Conservation (phyloP, 1,284 basidiomycete genomes). For the Cryptococcus sp. region DNA sequence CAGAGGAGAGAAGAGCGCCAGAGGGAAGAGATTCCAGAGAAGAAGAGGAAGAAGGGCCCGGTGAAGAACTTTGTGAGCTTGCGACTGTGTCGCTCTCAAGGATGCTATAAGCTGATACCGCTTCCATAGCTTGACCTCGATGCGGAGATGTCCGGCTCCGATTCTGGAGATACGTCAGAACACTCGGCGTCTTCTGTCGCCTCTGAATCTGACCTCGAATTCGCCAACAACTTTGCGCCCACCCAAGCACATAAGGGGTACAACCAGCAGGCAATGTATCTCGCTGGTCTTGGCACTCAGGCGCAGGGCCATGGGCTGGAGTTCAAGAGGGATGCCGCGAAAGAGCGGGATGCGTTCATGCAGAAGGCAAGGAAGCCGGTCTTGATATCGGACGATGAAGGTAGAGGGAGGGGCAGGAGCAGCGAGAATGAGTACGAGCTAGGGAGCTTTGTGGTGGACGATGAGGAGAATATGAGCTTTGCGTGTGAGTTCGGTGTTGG, state of each 20-base stretch:
- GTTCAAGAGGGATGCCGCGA: constrained; percentile 24
- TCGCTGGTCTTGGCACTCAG: constrained; percentile 45
- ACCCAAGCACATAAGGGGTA: constrained; percentile 53
- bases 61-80: constrained; percentile 22
- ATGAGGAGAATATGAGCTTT: constrained; percentile 36
- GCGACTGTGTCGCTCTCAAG: neutral
- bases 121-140: constrained; percentile 35
- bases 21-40: constrained; percentile 1
- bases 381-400: constrained; percentile 41
- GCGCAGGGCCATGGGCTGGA: constrained; percentile 31
- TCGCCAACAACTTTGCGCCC: constrained; percentile 50
- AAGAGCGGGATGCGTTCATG: constrained; percentile 29
- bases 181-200: constrained; percentile 43
- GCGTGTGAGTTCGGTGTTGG: constrained; percentile 12
- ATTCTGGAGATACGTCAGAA: constrained; percentile 24
- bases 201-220: constrained; percentile 44
- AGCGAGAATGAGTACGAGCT: constrained; percentile 46
- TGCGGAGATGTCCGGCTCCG: constrained; percentile 36
- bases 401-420: constrained; percentile 4
- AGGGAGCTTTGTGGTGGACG: constrained; percentile 43
- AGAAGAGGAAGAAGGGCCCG: constrained; percentile 9
- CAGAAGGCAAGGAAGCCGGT: constrained; percentile 44
- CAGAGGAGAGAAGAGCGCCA: constrained; percentile 3
- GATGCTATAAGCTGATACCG: neutral
- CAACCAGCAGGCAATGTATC: constrained; percentile 46